Percentiles rank a stretch among this genome's conserved stretches.
Conservation (phyloP, 2,329 filamentous ascomycete species). For the Fusarium mexicanum region DNA sequence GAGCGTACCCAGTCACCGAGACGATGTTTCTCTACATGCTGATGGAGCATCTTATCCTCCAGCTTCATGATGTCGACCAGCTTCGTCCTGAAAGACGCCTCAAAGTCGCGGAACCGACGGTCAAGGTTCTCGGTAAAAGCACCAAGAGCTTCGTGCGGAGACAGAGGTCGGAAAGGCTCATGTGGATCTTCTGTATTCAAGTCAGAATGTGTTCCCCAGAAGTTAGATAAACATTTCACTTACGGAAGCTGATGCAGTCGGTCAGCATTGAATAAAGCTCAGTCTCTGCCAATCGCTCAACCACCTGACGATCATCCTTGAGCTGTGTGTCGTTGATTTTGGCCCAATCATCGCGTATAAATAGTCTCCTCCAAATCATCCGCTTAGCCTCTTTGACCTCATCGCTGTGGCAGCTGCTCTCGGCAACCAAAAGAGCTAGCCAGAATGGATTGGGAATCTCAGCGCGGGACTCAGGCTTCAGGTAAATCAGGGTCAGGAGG, state of each 20-base stretch:
- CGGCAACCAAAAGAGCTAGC: constrained; percentile 72
- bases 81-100: constrained; percentile 71
- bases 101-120: constrained; percentile 66
- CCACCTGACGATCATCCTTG: constrained; percentile 75
- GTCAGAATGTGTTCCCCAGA: constrained; percentile 41
- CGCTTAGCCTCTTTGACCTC: constrained; percentile 67
- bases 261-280: constrained; percentile 74
- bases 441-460: constrained; percentile 77
- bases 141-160: constrained; percentile 64
- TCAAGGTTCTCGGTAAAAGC: constrained; percentile 71
- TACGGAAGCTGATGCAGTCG: constrained; percentile 72
- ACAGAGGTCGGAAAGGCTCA: constrained; percentile 56
- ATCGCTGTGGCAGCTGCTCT: constrained; percentile 63
- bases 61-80: constrained; percentile 76
- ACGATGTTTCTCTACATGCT: constrained; percentile 72
- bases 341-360: constrained; percentile 86
- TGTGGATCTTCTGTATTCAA: constrained; percentile 52
- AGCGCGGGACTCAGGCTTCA: constrained; percentile 59
- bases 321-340: constrained; percentile 79
- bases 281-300: constrained; percentile 70
- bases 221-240: constrained; percentile 44
- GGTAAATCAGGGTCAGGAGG: constrained; percentile 77
- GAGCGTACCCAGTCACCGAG: constrained; percentile 73
- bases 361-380: constrained; percentile 87
- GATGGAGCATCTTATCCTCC: constrained; percentile 74